Evolutionary conservation across 2,329 filamentous ascomycete genomes (phyloP).

Genomic region (Cercospora nicotianae): DNA sequence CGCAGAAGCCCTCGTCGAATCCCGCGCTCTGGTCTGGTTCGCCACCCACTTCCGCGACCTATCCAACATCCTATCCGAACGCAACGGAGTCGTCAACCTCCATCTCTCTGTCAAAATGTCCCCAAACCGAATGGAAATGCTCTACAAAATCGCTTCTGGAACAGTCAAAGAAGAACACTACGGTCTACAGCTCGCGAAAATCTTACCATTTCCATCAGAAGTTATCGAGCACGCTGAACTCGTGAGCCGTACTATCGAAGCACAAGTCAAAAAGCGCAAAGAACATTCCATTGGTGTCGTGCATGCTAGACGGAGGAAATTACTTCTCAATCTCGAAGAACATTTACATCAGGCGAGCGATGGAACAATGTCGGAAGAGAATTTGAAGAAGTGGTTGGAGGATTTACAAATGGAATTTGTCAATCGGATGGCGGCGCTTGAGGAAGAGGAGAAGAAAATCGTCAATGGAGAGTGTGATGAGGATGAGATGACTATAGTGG

Average conservation of each 20-base stretch:
- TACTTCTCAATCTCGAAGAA: conserved; percentile 72
- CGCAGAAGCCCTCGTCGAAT: conserved; percentile 81
- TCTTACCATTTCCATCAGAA: conserved; percentile 67
- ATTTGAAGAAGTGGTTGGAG: conserved; percentile 63
- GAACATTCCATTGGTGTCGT: conserved; percentile 60
- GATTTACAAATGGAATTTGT: conserved; percentile 75
- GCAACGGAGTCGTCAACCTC: conserved; percentile 76
- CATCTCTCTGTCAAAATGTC: conserved; percentile 70
- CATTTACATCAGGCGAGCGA: conserved; percentile 67
- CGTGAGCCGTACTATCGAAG: conserved; percentile 64
- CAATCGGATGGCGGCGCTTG: conserved; percentile 66
- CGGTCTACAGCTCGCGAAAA: conserved; percentile 75
- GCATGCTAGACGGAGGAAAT: conserved; percentile 64
- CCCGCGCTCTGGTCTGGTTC: conserved; percentile 79
- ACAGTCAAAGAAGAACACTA: conserved; percentile 72
- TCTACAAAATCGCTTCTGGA: conserved; percentile 78
- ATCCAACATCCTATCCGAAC: conserved; percentile 70
- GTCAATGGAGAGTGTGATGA: conserved; percentile 3
- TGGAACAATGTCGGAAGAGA: conserved; percentile 64
- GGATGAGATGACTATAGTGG: background rate
- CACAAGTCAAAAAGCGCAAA: conserved; percentile 58
- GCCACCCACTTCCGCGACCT: conserved; percentile 89
- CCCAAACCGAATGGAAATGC: conserved; percentile 71
- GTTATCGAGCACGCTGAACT: conserved; percentile 68
- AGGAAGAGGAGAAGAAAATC: conserved; percentile 43